These are phyloP conservation scores for Fagus crenata DNA, from an alignment of 306 rosid genomes.

Conservation along the genomic window DNA sequence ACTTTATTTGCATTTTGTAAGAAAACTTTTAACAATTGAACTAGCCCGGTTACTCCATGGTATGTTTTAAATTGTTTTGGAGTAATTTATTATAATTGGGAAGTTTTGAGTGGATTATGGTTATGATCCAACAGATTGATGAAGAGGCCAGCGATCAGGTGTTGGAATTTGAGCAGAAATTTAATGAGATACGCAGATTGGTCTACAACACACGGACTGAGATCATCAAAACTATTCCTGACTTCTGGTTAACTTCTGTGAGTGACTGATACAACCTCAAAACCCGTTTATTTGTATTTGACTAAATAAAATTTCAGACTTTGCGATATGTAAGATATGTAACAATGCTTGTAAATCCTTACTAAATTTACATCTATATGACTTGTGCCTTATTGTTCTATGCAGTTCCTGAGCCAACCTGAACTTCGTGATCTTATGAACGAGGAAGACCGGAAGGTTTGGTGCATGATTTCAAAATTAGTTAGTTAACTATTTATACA, in stretches of 20 bases:
- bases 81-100: neutral
- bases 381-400: slow-evolving; percentile 24
- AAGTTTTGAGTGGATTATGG: neutral
- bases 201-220: slow-evolving; percentile 62
- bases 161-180: slow-evolving; percentile 70
- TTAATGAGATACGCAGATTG: slow-evolving; percentile 69
- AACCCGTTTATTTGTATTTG: neutral
- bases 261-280: slow-evolving; percentile 30
- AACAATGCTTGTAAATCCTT: neutral
- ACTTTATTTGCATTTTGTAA: no score
- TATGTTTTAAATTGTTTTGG: no score
- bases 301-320: neutral
- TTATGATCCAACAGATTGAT: slow-evolving; percentile 53
- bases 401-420: slow-evolving; percentile 93
- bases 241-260: slow-evolving; percentile 88
- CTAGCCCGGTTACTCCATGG: no score
- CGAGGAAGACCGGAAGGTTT: slow-evolving; percentile 65
- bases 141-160: slow-evolving; percentile 78
- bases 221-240: slow-evolving; percentile 71
- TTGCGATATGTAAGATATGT: neutral
- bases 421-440: slow-evolving; percentile 64
- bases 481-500: neutral
- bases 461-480: slow-evolving; percentile 18
- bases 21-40: no score
- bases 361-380: slow-evolving; percentile 7